These are phyloP conservation scores for Morella rubra DNA, from an alignment of 306 rosid species.

Conservation along the genomic window DNA sequence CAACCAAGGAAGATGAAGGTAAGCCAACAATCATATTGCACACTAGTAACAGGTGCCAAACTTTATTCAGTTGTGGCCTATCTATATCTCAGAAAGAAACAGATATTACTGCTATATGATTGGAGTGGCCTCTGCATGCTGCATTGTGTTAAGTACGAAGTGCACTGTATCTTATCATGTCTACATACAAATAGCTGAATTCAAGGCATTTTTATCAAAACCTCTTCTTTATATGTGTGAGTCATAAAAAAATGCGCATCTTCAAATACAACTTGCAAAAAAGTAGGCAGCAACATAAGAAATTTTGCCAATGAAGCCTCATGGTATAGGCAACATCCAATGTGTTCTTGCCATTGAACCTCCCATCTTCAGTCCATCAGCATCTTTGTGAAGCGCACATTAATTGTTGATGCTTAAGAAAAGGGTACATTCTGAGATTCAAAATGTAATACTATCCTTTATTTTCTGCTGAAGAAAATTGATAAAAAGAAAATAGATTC, in stretches of 20 bases:
- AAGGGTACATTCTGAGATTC: background rate
- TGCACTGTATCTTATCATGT: background rate
- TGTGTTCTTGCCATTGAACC: background rate
- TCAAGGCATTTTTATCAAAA: background rate
- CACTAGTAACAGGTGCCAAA: background rate
- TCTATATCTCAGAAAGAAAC: no score
- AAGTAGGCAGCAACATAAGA: background rate
- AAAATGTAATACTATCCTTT: background rate
- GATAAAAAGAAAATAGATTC: background rate
- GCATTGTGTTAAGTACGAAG: background rate
- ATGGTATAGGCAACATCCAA: background rate
- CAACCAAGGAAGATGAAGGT: constrained; percentile 50
- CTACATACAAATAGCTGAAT: background rate
- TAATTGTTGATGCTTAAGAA: background rate
- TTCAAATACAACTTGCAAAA: background rate
- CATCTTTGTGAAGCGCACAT: background rate
- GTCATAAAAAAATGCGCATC: background rate
- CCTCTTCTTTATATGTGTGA: background rate
- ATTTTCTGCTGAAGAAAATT: background rate
- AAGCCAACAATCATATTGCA: constrained; percentile 3
- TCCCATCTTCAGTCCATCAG: background rate
- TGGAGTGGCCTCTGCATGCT: background rate
- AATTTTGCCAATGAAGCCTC: background rate
- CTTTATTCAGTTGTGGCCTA: background rate
- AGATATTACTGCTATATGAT: background rate